Evolutionary conservation across 163 green algal genomes (phyloP).

Genomic region (Scenedesmus sp.): DNA sequence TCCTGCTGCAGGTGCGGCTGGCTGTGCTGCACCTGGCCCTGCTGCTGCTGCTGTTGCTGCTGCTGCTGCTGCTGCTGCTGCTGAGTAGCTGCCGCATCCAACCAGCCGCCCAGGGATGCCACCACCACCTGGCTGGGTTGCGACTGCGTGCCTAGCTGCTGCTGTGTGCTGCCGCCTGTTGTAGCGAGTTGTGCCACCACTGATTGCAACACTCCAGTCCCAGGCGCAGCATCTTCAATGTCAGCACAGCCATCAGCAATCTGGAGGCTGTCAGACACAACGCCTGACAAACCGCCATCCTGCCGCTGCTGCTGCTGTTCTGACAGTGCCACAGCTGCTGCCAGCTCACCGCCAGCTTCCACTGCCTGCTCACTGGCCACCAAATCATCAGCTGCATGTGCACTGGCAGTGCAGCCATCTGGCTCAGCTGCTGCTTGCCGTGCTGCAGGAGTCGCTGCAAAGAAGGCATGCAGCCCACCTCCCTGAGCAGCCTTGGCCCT

Average conservation of each 20-base stretch:
- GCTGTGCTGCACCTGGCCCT: neutral
- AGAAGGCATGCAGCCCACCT: neutral
- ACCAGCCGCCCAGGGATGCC: neutral
- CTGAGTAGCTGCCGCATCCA: neutral
- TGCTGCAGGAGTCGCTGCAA: neutral
- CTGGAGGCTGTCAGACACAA: neutral
- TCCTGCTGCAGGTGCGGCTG: neutral
- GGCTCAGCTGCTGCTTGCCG: conserved; percentile 9
- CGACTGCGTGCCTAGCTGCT: neutral
- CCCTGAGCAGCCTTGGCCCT: conserved; percentile 47
- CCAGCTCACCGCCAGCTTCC: neutral
- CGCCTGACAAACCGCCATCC: neutral
- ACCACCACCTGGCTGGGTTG: conserved; percentile 15
- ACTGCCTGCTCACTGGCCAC: neutral
- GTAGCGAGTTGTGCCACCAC: neutral
- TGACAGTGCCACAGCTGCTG: neutral
- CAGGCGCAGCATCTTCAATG: neutral
- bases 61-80: conserved; percentile 9
- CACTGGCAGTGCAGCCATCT: neutral
- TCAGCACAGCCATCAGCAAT: neutral
- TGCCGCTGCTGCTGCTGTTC: conserved; percentile 30
- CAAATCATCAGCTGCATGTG: neutral
- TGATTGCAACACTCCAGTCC: neutral
- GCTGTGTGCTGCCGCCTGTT: neutral
- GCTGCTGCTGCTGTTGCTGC: neutral